Percentiles rank a stretch among this genome's conserved stretches.
These are phyloP conservation scores for Dicorynia guianensis DNA, from an alignment of 306 rosid species.

Conservation along the genomic window DNA sequence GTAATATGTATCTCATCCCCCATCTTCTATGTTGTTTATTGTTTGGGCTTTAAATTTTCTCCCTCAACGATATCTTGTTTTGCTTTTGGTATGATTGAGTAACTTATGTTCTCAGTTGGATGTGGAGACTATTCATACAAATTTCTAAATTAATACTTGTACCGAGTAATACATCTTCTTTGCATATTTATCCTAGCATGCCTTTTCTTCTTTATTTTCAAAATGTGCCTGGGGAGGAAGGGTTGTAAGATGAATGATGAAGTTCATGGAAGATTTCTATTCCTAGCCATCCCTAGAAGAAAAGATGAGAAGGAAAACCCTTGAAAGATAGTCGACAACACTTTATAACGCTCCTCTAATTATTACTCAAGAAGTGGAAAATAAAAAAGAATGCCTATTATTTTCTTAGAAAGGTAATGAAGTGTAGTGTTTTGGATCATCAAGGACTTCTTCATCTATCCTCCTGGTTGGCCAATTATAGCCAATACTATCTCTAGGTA, in stretches of 20 bases:
- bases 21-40: constrained; percentile 16
- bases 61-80: constrained; percentile 6
- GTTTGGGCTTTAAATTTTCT: neutral
- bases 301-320: too few species aligned
- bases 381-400: neutral
- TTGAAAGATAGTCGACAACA: too few species aligned
- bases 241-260: constrained; percentile 23
- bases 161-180: neutral
- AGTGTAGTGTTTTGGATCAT: constrained; percentile 12
- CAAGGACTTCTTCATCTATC: neutral
- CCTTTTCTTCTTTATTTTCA: neutral
- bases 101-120: constrained; percentile 9
- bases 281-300: too few species aligned
- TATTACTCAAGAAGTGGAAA: too few species aligned
- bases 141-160: constrained; percentile 19
- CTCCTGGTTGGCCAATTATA: constrained; percentile 9
- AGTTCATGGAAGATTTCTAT: constrained; percentile 9
- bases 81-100: constrained; percentile 1
- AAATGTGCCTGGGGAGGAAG: neutral
- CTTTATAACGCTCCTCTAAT: too few species aligned
- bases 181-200: neutral
- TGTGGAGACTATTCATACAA: neutral
- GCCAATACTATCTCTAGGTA: constrained; percentile 17
- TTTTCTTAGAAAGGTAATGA: constrained; percentile 5
- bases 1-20: neutral